These are phyloP conservation scores for Curvularia hawaiiensis DNA, from an alignment of 2,329 filamentous ascomycete species.

Conservation along the genomic window DNA sequence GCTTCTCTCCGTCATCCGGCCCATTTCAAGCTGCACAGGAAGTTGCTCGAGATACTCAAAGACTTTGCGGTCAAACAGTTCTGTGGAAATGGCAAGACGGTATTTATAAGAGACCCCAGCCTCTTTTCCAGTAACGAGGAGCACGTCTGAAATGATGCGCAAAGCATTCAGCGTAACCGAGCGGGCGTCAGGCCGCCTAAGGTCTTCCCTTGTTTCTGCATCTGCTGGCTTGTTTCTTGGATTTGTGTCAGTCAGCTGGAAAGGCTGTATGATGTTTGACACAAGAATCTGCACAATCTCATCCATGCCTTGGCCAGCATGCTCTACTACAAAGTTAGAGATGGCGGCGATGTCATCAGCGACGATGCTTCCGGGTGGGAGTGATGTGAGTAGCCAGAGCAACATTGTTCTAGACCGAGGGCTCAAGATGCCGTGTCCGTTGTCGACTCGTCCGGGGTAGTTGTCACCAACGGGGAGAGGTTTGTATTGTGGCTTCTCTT, in stretches of 20 bases:
- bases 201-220: slow-evolving; percentile 29
- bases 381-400: slow-evolving; percentile 78
- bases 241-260: slow-evolving; percentile 74
- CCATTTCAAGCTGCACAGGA: slow-evolving; percentile 76
- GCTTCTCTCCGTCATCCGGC: slow-evolving; percentile 73
- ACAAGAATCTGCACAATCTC: slow-evolving; percentile 92
- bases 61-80: slow-evolving; percentile 68
- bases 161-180: slow-evolving; percentile 61
- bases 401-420: slow-evolving; percentile 65
- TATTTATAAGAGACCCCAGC: slow-evolving; percentile 70
- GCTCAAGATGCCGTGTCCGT: slow-evolving; percentile 37
- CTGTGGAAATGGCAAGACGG: slow-evolving; percentile 76
- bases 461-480: slow-evolving; percentile 35
- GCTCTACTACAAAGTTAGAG: slow-evolving; percentile 85
- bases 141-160: slow-evolving; percentile 79
- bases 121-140: slow-evolving; percentile 62
- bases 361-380: slow-evolving; percentile 77
- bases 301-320: slow-evolving; percentile 82
- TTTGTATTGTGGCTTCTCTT: slow-evolving; percentile 30
- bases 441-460: slow-evolving; percentile 35
- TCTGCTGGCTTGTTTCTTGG: slow-evolving; percentile 50
- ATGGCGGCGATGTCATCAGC: slow-evolving; percentile 85
- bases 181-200: slow-evolving; percentile 26
- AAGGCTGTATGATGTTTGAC: slow-evolving; percentile 78
- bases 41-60: slow-evolving; percentile 79